phyloP scores from a whole-genome alignment of 2,329 filamentous ascomycete species.

The Orbilia oligospora region DNA sequence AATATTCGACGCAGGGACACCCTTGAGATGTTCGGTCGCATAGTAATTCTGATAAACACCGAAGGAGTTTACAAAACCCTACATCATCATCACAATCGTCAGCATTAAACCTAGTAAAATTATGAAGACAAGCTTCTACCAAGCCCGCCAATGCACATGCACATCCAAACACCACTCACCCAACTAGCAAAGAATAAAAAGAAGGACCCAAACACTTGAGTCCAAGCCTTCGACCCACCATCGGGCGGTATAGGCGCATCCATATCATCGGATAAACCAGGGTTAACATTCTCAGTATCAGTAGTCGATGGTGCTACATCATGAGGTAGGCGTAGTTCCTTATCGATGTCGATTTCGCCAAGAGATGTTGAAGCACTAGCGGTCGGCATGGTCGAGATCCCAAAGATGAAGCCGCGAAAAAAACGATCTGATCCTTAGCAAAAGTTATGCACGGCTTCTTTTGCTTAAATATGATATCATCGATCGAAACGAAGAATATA shows the following conservation, averaged over 20 bases:
- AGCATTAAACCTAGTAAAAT: not conserved
- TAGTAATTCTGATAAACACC: constrained; percentile 71
- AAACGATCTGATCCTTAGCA: no score
- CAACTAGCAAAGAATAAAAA: constrained; percentile 74
- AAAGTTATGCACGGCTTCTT: not conserved
- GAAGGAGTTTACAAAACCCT: constrained; percentile 68
- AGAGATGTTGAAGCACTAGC: constrained; percentile 41
- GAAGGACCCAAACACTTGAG: constrained; percentile 71
- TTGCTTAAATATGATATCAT: constrained; percentile 3
- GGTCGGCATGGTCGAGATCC: constrained; percentile 16
- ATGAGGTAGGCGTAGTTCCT: constrained; percentile 22
- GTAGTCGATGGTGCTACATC: not conserved
- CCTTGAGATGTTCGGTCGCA: constrained; percentile 60
- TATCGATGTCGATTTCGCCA: constrained; percentile 44
- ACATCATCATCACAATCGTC: not conserved
- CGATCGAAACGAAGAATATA: not conserved
- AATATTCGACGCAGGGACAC: constrained; percentile 65
- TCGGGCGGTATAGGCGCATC: constrained; percentile 65
- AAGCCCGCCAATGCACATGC: constrained; percentile 14
- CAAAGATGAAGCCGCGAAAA: not conserved
- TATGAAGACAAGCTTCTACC: constrained; percentile 3
- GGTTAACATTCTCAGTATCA: constrained; percentile 15
- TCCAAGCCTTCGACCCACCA: constrained; percentile 73
- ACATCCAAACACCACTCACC: no score
- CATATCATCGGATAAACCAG: not conserved